Evolutionary conservation across 768 basidiomycete genomes (phyloP), one percentile per base, ranked within the genome.

Genomic region (Strobilomyces confusus): DNA sequence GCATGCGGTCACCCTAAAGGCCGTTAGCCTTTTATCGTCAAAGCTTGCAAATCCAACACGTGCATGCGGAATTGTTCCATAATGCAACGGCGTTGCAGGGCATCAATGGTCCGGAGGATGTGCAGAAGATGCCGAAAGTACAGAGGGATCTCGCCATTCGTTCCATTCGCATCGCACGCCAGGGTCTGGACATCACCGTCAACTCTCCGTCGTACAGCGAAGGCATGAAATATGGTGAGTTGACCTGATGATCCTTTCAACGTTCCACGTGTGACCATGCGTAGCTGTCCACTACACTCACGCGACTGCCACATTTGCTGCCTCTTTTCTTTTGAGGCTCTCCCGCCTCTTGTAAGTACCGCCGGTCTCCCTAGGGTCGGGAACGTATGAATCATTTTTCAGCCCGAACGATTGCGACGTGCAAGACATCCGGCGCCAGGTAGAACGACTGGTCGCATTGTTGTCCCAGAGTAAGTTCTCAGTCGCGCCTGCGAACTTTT

Each of bases 251-350:
- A 32, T 55, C 34, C 11, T n/a, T 22, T n/a, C 38, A 19, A 19
- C 19, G 30, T 51, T 47, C 13, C 25, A 49, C 13, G 23, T 49
- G 43, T 55, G 44, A 61, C 36, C 26, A 22, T 19, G 11, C 20
- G 19, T 58, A 91, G 90, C 92, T 15, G 89, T 93, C n/a, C 86
- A 91, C 65, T 88, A 89, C 62, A 89, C 89, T 14, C 94, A 98
- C 65, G 90, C 91, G 38, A 91, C 92, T 26, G 94, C 94, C 6
- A 95, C 94, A 0, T 98, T 98, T 72, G 82, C 90, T 20, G 94
- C 93, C 13, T 91, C 92, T 4, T 89, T 98, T 69, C 76, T 95
- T 54, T 77, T 98, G 45, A 86, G 94, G 30, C 75, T 97, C 44
- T 83, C 86, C 34, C 83, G 94, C 23, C 77, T 98, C 37, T 95